Conservation (phyloP, 495 filamentous ascomycete species). For the Pyrenula aspistea region DNA sequence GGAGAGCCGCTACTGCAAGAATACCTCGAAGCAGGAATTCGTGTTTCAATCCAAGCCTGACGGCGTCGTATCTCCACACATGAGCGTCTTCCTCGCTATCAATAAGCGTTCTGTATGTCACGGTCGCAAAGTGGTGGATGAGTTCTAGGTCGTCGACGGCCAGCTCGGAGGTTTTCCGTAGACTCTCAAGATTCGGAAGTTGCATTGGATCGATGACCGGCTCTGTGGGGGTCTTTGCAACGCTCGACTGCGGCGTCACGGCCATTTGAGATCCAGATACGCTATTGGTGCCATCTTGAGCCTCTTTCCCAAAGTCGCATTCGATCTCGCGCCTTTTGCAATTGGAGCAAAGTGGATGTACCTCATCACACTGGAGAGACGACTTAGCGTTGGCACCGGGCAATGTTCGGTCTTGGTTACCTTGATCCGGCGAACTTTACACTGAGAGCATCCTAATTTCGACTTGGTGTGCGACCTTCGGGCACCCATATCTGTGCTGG, state of each 20-base stretch:
- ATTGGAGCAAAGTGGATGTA: not conserved
- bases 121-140: not conserved
- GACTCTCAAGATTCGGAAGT: not conserved
- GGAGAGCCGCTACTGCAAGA: constrained; percentile 28
- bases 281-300: not conserved
- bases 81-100: not conserved
- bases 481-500: not conserved
- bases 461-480: constrained; percentile 1
- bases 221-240: not conserved
- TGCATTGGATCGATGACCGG: not conserved
- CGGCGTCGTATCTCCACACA: not conserved
- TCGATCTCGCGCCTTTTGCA: not conserved
- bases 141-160: not conserved
- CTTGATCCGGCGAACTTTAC: not conserved
- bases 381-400: not conserved
- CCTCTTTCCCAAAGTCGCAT: not conserved
- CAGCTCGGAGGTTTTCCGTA: not conserved
- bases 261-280: not conserved
- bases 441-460: not conserved
- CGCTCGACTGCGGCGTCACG: not conserved
- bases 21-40: constrained; percentile 31
- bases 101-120: not conserved
- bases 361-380: not conserved
- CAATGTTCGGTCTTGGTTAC: not conserved
- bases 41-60: constrained; percentile 5